phyloP scores from a whole-genome alignment of 169 alveolate genomes.

The Haemoproteus tartakovskyi region DNA sequence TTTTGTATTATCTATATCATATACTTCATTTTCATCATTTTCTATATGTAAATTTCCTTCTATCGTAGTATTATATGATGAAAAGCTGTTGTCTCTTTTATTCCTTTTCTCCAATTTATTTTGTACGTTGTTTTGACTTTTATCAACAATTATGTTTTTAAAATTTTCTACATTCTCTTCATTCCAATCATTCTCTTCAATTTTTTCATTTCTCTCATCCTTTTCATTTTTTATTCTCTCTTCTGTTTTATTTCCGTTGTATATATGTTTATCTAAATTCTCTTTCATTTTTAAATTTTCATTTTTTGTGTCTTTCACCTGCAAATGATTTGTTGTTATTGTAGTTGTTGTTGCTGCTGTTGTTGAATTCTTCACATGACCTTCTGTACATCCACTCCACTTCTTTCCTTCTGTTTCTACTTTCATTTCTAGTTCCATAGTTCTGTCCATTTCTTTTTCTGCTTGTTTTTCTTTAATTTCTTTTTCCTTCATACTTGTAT shows the following conservation, averaged over 20 bases:
- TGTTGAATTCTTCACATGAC: not conserved
- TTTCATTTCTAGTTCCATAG: not conserved
- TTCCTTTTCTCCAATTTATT: not conserved
- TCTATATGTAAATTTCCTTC: not conserved
- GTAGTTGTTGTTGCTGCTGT: not conserved
- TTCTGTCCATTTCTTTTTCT: not conserved
- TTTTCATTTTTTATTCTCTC: not conserved
- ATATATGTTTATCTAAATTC: too few species aligned
- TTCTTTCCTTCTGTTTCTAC: not conserved
- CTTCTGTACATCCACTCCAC: not conserved
- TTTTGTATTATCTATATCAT: too few species aligned
- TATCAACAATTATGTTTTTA: too few species aligned
- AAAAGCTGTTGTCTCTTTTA: not conserved
- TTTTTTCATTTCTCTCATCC: too few species aligned
- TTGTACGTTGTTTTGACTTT: not conserved
- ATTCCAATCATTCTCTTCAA: too few species aligned
- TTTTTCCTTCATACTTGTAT: constrained; percentile 48
- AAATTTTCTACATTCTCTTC: too few species aligned
- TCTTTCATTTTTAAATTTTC: too few species aligned
- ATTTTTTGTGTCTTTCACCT: not conserved
- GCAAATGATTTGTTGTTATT: not conserved
- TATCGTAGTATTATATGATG: not conserved
- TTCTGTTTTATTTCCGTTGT: not conserved
- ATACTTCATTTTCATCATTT: not conserved
- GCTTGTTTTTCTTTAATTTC: constrained; percentile 1